Evolutionary conservation across 73 alveolate species (phyloP).

Genomic region (Paramecium biaurelia): DNA sequence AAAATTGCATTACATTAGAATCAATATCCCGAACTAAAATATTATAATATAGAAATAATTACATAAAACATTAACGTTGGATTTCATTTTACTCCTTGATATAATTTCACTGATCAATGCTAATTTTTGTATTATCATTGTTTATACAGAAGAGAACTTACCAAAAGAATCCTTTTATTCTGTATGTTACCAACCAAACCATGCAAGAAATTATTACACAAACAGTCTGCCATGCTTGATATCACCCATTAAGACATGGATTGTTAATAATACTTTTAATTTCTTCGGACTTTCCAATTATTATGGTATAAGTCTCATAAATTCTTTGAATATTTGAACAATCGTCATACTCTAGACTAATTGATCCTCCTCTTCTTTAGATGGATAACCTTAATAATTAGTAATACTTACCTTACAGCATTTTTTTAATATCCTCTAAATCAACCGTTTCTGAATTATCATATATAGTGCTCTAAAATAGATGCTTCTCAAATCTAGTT

Average conservation of each 20-base stretch:
- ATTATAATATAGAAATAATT: not conserved
- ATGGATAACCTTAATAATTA: not conserved
- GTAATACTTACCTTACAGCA: not conserved
- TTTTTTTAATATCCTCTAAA: conserved; percentile 16
- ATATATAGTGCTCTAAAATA: not conserved
- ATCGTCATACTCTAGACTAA: conserved; percentile 53
- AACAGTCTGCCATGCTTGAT: conserved; percentile 43
- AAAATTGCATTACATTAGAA: not conserved
- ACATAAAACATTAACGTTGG: not conserved
- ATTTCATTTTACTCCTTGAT: not conserved
- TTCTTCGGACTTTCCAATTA: not conserved
- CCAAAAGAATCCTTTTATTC: not conserved
- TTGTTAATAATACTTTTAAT: not conserved
- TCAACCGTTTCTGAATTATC: conserved; percentile 35
- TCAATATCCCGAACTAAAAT: conserved; percentile 13
- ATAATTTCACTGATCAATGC: conserved; percentile 12
- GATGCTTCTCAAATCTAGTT: conserved; percentile 7
- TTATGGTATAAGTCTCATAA: not conserved
- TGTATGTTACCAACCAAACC: not conserved
- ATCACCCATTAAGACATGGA: conserved; percentile 52
- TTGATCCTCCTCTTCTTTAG: conserved; percentile 36
- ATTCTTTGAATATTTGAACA: conserved; percentile 26
- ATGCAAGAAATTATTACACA: not conserved
- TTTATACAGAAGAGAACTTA: not conserved
- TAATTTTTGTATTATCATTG: conserved; percentile 46